Percentiles rank a stretch among this genome's conserved stretches.
phyloP scores from a whole-genome alignment of 2,329 filamentous ascomycete genomes.

The Ophiosphaerella herpotricha region DNA sequence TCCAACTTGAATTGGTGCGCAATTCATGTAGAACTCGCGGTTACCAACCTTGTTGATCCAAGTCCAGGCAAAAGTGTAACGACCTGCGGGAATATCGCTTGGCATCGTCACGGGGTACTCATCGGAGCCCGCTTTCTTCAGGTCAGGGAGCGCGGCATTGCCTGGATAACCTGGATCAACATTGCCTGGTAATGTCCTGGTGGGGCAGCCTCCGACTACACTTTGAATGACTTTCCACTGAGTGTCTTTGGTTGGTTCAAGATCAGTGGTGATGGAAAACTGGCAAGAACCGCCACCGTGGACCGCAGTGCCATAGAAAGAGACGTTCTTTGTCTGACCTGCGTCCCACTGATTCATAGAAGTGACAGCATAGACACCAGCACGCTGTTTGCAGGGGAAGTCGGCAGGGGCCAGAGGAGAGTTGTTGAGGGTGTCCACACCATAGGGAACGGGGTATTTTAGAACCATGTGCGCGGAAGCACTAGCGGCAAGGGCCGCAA shows the following conservation, averaged over 20 bases:
- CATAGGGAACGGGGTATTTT: constrained; percentile 68
- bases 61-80: constrained; percentile 85
- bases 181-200: too few relatives aligned
- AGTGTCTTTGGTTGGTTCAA: constrained; percentile 47
- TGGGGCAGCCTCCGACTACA: too few relatives aligned
- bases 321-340: constrained; percentile 55
- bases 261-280: constrained; percentile 80
- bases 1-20: constrained; percentile 70
- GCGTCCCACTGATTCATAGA: constrained; percentile 59
- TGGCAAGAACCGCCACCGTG: constrained; percentile 96
- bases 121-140: too few relatives aligned
- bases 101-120: constrained; percentile 69
- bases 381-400: constrained; percentile 80
- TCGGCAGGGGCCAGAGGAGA: constrained; percentile 66
- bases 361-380: constrained; percentile 58
- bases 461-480: constrained; percentile 79
- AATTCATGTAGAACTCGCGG: constrained; percentile 98
- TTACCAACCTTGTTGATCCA: constrained; percentile 83
- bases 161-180: too few relatives aligned
- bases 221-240: constrained; percentile 88
- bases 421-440: constrained; percentile 58
- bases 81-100: constrained; percentile 68
- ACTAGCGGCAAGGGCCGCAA: constrained; percentile 60
- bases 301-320: constrained; percentile 59
- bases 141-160: too few relatives aligned